Evolutionary conservation across 2,329 filamentous ascomycete species (phyloP).

Genomic region (Colletotrichum godetiae): DNA sequence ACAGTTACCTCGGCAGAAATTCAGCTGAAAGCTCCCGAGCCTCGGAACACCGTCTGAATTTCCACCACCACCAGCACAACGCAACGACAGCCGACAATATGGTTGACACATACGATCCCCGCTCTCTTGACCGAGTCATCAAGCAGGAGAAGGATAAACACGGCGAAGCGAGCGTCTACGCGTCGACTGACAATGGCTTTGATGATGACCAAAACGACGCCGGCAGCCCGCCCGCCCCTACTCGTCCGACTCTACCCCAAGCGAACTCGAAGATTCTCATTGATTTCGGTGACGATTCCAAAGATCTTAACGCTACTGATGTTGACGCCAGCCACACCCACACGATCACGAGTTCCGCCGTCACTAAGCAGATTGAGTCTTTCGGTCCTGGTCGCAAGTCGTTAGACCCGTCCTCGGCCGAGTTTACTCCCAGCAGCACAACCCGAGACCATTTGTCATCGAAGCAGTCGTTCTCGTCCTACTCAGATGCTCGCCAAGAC

Average conservation of each 20-base stretch:
- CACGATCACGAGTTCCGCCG: not conserved
- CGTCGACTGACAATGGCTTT: constrained; percentile 23
- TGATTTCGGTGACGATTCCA: constrained; percentile 1
- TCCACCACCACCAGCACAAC: not conserved
- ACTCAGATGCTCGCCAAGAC: constrained; percentile 10
- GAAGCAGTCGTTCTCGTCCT: not conserved
- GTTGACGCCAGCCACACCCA: no score
- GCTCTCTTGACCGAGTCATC: not conserved
- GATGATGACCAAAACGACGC: constrained; percentile 3
- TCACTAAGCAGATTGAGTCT: not conserved
- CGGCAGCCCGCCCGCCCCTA: not conserved
- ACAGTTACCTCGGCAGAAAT: not conserved
- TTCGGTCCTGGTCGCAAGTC: not conserved
- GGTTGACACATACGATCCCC: not conserved
- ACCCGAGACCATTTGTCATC: not conserved
- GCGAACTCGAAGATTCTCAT: constrained; percentile 7
- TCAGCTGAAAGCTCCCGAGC: not conserved
- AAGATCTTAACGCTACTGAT: not conserved
- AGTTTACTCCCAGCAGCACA: not conserved
- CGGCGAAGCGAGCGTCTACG: constrained; percentile 1
- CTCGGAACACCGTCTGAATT: no score
- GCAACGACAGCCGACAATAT: not conserved
- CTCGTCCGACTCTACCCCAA: not conserved
- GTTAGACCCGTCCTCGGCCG: not conserved
- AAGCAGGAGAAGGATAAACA: not conserved